Evolutionary conservation across 495 filamentous ascomycete species (phyloP), one percentile per base, ranked within the genome.

Genomic region (Trichoderma virens): DNA sequence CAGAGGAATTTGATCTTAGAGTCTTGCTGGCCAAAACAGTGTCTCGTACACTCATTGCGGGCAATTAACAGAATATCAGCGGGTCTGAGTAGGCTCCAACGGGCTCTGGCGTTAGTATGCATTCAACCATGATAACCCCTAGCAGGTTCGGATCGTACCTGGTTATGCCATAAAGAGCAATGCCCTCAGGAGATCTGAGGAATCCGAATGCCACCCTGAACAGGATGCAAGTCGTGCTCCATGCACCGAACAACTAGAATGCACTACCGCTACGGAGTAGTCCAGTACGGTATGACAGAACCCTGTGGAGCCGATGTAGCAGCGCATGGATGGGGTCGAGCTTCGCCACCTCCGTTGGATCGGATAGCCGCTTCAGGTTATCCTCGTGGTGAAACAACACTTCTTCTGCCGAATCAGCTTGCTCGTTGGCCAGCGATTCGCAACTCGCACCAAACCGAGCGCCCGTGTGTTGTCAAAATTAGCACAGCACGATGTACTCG

Each of bases 341-440:
- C 51, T 56, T 56, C 51, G 51, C 51, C 51, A 56, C 51, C 51
- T 30, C 51, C 51, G 43, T 47, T 47, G 18, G 18, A 47, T 47
- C 43, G 43, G 43, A 30, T 56, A 25, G 27, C 51, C 20, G 51
- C 51, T 56, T 56, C 51, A 56, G 51, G 51, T 56, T 30, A 56
- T 56, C 9, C 51, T 56, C 27, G 51, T 56, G 25, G 23, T 56
- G 51, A 56, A 56, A 56, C 51, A 56, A 6, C 51, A 56, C 23
- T 3, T 13, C 25, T 11, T 56, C 25, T 30, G 27, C 51, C 25
- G 25, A 13, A 14, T 30, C 25, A 56, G 11, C 51, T 30, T 13
- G 25, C 51, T 9, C 2, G 27, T 30, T 28, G 11, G 25, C 7
- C 13, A 18, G 51, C 27, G 3, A 13, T 30, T 30, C 6, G 6